These are phyloP conservation scores for Plectosphaerella cucumerina DNA, from an alignment of 2,329 filamentous ascomycete genomes.

Conservation along the genomic window DNA sequence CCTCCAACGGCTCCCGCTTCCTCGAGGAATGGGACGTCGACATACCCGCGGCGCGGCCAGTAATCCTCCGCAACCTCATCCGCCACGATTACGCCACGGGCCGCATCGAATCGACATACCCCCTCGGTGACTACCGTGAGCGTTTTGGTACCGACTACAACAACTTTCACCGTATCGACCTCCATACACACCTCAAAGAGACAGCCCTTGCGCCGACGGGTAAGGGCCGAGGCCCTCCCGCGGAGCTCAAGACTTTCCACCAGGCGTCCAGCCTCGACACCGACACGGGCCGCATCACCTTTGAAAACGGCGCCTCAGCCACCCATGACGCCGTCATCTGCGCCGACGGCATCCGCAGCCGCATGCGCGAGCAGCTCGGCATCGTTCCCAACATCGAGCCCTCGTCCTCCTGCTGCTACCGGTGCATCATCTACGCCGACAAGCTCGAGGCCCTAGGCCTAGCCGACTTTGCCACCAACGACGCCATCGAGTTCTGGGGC, in stretches of 20 bases:
- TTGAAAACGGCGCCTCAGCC: slow-evolving; percentile 44
- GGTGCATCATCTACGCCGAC: slow-evolving; percentile 59
- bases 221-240: slow-evolving; percentile 47
- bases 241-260: slow-evolving; percentile 52
- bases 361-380: slow-evolving; percentile 60
- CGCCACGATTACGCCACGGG: slow-evolving; percentile 68
- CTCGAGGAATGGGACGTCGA: slow-evolving; percentile 65
- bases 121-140: slow-evolving; percentile 61
- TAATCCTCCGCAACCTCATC: slow-evolving; percentile 62
- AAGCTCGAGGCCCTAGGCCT: slow-evolving; percentile 57
- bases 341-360: slow-evolving; percentile 64
- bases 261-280: slow-evolving; percentile 48
- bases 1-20: slow-evolving; percentile 67
- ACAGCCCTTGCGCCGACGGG: slow-evolving; percentile 49
- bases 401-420: slow-evolving; percentile 57
- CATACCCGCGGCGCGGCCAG: slow-evolving; percentile 58
- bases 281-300: slow-evolving; percentile 39
- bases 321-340: slow-evolving; percentile 59
- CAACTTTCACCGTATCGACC: slow-evolving; percentile 66
- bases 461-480: slow-evolving; percentile 56
- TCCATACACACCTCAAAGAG: slow-evolving; percentile 64
- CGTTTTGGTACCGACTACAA: slow-evolving; percentile 63
- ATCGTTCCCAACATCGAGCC: slow-evolving; percentile 54
- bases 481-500: slow-evolving; percentile 67
- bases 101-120: slow-evolving; percentile 59